Evolutionary conservation across 2,329 filamentous ascomycete genomes (phyloP), one percentile per base, ranked within the genome.

Genomic region (Sporothrix luriei): DNA sequence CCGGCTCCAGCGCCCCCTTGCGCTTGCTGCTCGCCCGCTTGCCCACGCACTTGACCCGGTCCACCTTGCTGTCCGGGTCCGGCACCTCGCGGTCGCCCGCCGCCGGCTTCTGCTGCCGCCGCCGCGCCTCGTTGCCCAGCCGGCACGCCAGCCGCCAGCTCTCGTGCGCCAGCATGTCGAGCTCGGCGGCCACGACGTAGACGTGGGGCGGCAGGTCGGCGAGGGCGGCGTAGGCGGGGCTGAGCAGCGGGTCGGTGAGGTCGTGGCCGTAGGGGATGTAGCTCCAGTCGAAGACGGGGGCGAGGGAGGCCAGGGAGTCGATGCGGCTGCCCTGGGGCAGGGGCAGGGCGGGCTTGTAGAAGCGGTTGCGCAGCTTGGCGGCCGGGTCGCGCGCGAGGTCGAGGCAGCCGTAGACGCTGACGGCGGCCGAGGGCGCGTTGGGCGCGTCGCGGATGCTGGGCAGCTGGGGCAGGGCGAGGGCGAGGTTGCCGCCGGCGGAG

Each of bases 401-500:
- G 6, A 81, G 75, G 4, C 80, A 76, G 2, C 83, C 80, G 70
- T 83, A 85, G 61, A 83, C 77, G 4, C 80, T 76, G n/a, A 84
- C 73, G 0, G 80, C 77, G 0, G 80, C 83, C 11, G 55, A 65
- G 16, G 77, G 71, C 3, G 69, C 66, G 51, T 68, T 51, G 2
- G 67, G 21, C 16, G 43, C 3, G 1, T 72, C 75, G 43, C 75
- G 73, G 33, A 84, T 72, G 16, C 72, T 74, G 0, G 78, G 77
- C 19, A 81, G 73, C 73, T 84, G 83, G 24, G 78, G 74, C 0
- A 79, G 79, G 6, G 78, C 76, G 1, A 85, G 76, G 1, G 79
- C 73, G 0, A 86, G 76, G 73, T 84, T 85, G 4, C 79, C 84
- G 38, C 84, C 84, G 0, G 84, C 83, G 57, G 81, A 83, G 75